Conservation (phyloP, 2,329 filamentous ascomycete genomes). For the Colletotrichum sp. region DNA sequence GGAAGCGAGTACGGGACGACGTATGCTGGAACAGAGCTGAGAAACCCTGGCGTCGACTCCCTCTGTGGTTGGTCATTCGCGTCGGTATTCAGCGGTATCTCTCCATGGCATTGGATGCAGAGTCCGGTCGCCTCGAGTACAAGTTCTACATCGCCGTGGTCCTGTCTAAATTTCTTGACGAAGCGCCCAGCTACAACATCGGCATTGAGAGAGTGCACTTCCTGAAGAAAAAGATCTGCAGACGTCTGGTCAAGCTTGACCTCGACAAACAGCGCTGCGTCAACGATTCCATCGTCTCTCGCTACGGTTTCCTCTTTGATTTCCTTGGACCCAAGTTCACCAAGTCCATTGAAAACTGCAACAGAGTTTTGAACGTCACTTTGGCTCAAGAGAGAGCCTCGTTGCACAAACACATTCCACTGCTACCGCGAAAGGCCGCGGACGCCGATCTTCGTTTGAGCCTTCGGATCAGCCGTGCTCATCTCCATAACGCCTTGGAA, state of each 20-base stretch:
- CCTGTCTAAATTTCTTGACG: conserved; percentile 50
- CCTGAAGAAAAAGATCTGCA: conserved; percentile 58
- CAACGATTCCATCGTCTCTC: not conserved
- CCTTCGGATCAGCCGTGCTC: conserved; percentile 43
- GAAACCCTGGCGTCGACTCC: conserved; percentile 65
- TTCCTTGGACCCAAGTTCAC: conserved; percentile 30
- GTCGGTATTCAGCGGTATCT: conserved; percentile 62
- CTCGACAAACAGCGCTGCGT: conserved; percentile 32
- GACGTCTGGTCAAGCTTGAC: conserved; percentile 64
- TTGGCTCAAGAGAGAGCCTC: conserved; percentile 46
- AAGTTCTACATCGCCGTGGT: conserved; percentile 61
- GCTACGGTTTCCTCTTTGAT: conserved; percentile 33
- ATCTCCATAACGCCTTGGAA: conserved; percentile 26
- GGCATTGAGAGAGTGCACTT: conserved; percentile 39
- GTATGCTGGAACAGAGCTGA: conserved; percentile 52
- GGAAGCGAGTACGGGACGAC: conserved; percentile 69
- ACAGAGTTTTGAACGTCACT: conserved; percentile 29
- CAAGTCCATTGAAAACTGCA: conserved; percentile 31
- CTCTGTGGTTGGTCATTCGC: conserved; percentile 67
- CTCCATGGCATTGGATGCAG: conserved; percentile 38
- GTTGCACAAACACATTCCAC: conserved; percentile 41
- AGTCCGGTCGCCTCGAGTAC: conserved; percentile 54
- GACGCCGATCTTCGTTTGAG: conserved; percentile 35
- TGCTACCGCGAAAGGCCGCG: conserved; percentile 42
- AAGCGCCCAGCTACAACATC: conserved; percentile 30